Evolutionary conservation across 352 stramenopile species (phyloP), one percentile per base, ranked within the genome.

Genomic region (Phytophthora citricola): DNA sequence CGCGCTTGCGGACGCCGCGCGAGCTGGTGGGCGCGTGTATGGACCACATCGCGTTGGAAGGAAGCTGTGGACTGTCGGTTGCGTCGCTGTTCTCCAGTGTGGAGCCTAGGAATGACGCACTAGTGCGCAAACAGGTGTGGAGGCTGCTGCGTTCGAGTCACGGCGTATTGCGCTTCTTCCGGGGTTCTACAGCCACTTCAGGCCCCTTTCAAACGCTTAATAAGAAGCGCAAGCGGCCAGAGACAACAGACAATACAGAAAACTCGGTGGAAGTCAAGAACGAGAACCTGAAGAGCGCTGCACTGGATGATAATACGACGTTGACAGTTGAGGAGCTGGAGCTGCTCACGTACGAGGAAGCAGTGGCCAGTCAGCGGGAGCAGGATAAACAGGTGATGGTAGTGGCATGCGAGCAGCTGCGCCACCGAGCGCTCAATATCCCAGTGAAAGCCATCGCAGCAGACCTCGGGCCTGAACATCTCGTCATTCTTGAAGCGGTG

Each of bases 351-450:
- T 78, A 70, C 39, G 71, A 75, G 34, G 45, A 60, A 3, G 60
- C 47, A 15, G 47, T 58, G 29, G 24, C 17, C 8, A 40, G 62
- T n/a, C 22, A 59, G n/a, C 34, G 39, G 20, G 41, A 61, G n/a
- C 39, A 66, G n/a, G 27, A 55, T 27, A 39, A 55, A 14, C 31
- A 66, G 38, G 36, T 90, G 0, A 64, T 77, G 17, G 79, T 88
- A 2, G 71, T 82, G 1, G 86, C 83, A n/a, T 91, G 86, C 17
- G 70, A 84, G 20, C 79, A 89, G 50, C 63, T 94, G 29, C 86
- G 86, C 1, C 61, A 85, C 38, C 86, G 86, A 34, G 86, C 83
- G 51, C 72, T 94, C 3, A 93, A 91, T 62, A 79, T 93, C 36
- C 67, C 84, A 3, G 50, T 81, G 14, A 79, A 78, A 41, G 81